Base-by-base conservation (phyloP, 805 yeast genomes). In the Metschnikowia baotianmanensis region DNA sequence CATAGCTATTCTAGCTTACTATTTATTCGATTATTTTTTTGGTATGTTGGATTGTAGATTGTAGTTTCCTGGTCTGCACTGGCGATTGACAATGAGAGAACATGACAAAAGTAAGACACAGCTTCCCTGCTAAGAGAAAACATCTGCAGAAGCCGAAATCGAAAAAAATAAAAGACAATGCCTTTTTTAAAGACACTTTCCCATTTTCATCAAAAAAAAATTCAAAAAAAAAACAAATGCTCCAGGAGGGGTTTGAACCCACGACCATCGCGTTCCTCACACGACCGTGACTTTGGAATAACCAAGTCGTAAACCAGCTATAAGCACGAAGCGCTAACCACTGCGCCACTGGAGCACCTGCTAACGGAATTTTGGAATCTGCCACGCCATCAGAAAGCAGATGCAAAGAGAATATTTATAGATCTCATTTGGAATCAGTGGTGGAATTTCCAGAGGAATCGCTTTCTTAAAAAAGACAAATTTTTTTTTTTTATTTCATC, bases 251-350 rank as follows among this genome's bases (percentile, higher is more conserved):
- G 74, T 62, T 69, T 65, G 74, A 69, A 69, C 74, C 73, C 72
- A 68, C 72, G 74, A 69, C 74, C 73, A 69, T 69, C 73, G 74
- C 74, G 74, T 69, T 67, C 72, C 74, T 68, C 73, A 69, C 73
- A 69, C 74, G 74, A 67, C 71, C 71, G 73, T 67, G 72, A 65
- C 72, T 62, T 63, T 62, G 71, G 69, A 51, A 66, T 66, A 65
- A 66, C 70, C 70, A 63, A 36, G 67, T 62, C 68, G 69, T 53
- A 58, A 64, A 48, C 58, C 73, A 43, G 46, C 70, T 69, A 69
- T 69, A 69, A 69, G 74, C 74, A 69, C 74, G 73, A 69, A 68
- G 74, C 74, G 73, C 74, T 69, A 69, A 68, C 74, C 74, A 59
- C 74, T 69, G 74, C 73, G 73, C 72, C 72, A 68, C 72, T 66